Conservation (phyloP, 495 filamentous ascomycete species). For the Penicillium turbatum region DNA sequence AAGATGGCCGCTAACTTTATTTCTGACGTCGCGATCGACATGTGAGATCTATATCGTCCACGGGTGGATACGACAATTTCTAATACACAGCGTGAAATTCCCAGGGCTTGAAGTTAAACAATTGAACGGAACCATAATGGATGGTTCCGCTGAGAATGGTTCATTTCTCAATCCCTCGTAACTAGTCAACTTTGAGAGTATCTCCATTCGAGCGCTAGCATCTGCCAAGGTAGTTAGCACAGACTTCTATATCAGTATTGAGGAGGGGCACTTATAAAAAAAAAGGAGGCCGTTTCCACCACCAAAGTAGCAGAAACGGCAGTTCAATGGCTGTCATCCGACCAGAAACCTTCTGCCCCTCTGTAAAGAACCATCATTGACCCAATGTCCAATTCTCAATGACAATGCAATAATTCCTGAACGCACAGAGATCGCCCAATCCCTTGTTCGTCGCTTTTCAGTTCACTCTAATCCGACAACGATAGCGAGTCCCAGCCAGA, state of each 20-base stretch:
- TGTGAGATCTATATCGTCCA: not conserved
- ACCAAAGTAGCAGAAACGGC: slow-evolving; percentile 32
- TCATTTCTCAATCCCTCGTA: not conserved
- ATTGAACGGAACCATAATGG: too few relatives aligned
- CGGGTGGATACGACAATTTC: too few relatives aligned
- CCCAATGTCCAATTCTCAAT: slow-evolving; percentile 19
- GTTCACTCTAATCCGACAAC: slow-evolving; percentile 8
- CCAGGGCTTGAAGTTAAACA: too few relatives aligned
- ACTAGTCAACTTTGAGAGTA: too few relatives aligned
- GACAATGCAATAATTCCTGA: slow-evolving; percentile 26
- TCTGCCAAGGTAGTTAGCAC: slow-evolving; percentile 31
- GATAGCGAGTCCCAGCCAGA: slow-evolving; percentile 1
- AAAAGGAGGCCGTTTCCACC: slow-evolving; percentile 52
- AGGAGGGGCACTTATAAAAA: slow-evolving; percentile 60
- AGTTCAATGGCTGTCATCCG: slow-evolving; percentile 21
- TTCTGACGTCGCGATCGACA: not conserved
- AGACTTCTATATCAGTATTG: slow-evolving; percentile 2
- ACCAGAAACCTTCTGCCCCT: slow-evolving; percentile 20
- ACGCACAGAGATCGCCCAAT: slow-evolving; percentile 24
- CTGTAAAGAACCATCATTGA: slow-evolving; percentile 37
- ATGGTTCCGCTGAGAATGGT: too few relatives aligned
- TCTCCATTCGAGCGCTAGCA: not conserved
- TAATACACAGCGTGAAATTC: too few relatives aligned
- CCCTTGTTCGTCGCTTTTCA: slow-evolving; percentile 31
- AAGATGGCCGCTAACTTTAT: not conserved